Conservation (phyloP, 2,329 filamentous ascomycete species). For the Periconia macrospinosa region DNA sequence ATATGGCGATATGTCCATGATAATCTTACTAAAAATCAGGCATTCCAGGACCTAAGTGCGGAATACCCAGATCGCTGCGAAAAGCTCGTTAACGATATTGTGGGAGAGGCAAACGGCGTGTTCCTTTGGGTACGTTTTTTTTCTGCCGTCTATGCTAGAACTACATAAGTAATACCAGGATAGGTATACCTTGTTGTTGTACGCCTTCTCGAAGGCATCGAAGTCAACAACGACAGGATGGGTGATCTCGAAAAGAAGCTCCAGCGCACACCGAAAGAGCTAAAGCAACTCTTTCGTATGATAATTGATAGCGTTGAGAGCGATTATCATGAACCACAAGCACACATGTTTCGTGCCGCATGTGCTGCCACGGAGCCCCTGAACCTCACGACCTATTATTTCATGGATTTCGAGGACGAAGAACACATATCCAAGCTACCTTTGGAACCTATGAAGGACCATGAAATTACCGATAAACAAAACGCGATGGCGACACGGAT, state of each 20-base stretch:
- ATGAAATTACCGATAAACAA: background rate
- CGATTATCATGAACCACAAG: background rate
- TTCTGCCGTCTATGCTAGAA: too few species aligned
- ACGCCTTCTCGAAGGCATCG: slow-evolving; percentile 7
- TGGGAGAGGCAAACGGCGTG: slow-evolving; percentile 2
- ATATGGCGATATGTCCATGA: background rate
- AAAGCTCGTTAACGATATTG: background rate
- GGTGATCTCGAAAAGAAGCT: background rate
- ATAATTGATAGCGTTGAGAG: background rate
- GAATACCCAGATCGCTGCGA: background rate
- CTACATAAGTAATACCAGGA: too few species aligned
- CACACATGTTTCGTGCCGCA: background rate
- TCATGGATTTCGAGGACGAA: background rate
- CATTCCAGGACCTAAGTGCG: background rate
- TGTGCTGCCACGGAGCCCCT: background rate
- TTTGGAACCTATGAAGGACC: background rate
- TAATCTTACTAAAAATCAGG: background rate
- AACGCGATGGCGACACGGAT: background rate
- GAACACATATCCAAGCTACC: background rate
- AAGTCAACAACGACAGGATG: slow-evolving; percentile 4
- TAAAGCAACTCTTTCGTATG: background rate
- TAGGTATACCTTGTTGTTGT: slow-evolving; percentile 4
- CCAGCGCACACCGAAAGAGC: background rate
- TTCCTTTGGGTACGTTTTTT: slow-evolving; percentile 8
- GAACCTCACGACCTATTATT: background rate